These are phyloP conservation scores for Hypericum perforatum DNA, from an alignment of 345 rosid species.

Conservation along the genomic window DNA sequence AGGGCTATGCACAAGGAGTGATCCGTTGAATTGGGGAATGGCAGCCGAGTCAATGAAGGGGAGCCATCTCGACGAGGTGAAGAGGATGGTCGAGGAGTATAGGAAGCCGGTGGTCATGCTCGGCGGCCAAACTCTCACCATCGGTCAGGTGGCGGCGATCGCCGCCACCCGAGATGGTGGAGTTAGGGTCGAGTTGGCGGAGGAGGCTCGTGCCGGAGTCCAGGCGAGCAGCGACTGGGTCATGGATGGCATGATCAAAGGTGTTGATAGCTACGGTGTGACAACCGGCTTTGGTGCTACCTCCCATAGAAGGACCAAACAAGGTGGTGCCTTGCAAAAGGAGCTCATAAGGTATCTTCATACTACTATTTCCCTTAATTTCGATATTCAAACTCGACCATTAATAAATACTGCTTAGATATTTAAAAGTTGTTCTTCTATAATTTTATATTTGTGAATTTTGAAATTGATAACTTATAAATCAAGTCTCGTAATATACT, in stretches of 20 bases:
- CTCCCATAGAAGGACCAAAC: slow-evolving; percentile 3
- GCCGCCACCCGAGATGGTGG: not conserved
- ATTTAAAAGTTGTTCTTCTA: not conserved
- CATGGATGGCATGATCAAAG: slow-evolving; percentile 3
- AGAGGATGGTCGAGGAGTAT: slow-evolving; percentile 2
- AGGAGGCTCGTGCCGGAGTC: slow-evolving; percentile 5
- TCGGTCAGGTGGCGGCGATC: not conserved
- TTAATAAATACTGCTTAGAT: not conserved
- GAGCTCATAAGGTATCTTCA: slow-evolving; percentile 1
- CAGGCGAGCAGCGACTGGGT: slow-evolving; percentile 8
- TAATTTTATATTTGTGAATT: too few relatives aligned
- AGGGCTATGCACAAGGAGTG: too few relatives aligned
- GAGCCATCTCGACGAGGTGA: slow-evolving; percentile 6
- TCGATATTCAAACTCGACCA: not conserved
- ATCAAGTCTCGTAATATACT: too few relatives aligned
- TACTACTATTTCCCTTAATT: not conserved
- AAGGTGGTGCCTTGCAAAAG: slow-evolving; percentile 2
- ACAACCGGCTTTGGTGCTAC: slow-evolving; percentile 2
- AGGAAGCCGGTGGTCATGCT: not conserved
- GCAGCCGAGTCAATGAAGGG: slow-evolving; percentile 4
- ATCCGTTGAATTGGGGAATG: slow-evolving; percentile 5
- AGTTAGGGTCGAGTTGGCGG: not conserved
- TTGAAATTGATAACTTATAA: too few relatives aligned
- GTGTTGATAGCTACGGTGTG: not conserved
- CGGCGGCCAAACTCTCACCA: not conserved